A percentile compares a stretch with the other conserved stretches of the same genome.
Evolutionary conservation across 2,329 filamentous ascomycete species (phyloP).

Genomic region (Beauveria australis): DNA sequence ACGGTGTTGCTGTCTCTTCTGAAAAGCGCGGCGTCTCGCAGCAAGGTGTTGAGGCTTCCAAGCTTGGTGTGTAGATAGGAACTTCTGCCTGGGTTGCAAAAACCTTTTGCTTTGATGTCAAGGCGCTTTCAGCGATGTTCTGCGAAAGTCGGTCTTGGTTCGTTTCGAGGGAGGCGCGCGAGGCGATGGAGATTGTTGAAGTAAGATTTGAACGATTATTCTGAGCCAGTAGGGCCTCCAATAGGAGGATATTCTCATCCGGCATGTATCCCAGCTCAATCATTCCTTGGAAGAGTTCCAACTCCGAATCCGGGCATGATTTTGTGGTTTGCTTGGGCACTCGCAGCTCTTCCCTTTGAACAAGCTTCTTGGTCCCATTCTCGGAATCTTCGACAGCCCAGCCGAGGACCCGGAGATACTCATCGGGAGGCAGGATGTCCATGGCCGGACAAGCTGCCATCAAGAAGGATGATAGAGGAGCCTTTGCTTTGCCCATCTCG

Average conservation of each 20-base stretch:
- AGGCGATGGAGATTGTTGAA: background rate
- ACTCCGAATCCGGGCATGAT: background rate
- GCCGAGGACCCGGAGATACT: no score
- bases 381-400: no score
- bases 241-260: no score
- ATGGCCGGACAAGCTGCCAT: no score
- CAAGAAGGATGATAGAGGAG: no score
- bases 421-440: no score
- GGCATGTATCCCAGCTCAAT: background rate
- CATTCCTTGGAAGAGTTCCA: constrained; percentile 18
- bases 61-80: background rate
- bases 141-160: background rate
- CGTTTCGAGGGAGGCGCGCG: background rate
- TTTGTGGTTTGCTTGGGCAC: no score
- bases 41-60: background rate
- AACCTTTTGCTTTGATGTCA: background rate
- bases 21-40: background rate
- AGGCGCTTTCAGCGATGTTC: background rate
- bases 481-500: no score
- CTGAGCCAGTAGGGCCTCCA: no score
- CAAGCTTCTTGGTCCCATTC: no score
- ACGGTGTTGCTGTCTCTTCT: background rate
- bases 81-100: background rate
- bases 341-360: no score
- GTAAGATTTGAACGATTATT: background rate